Percentiles rank a stretch among this genome's conserved stretches.
phyloP scores from a whole-genome alignment of 257 asterid genomes.

The Echites panduratus region DNA sequence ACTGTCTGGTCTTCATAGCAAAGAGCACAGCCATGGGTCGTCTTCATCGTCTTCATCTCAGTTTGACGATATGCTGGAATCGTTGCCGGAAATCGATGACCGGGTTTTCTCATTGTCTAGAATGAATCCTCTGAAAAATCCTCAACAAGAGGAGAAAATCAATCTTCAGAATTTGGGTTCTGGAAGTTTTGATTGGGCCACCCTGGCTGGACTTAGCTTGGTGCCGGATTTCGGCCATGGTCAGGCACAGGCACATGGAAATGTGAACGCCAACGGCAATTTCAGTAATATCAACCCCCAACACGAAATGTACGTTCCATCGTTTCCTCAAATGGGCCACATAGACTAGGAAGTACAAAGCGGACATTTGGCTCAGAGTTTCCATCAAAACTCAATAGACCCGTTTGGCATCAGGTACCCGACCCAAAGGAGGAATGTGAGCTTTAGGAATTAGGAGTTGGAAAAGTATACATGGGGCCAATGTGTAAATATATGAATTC shows the following conservation, averaged over 20 bases:
- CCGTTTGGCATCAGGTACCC: constrained; percentile 51
- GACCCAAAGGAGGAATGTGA: constrained; percentile 32
- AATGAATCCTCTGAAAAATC: constrained; percentile 31
- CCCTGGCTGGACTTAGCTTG: constrained; percentile 42
- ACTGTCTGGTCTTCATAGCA: constrained; percentile 26
- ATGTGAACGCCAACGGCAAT: constrained; percentile 16
- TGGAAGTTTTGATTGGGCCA: constrained; percentile 73
- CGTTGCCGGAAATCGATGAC: constrained; percentile 57
- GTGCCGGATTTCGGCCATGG: constrained; percentile 27
- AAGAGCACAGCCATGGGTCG: constrained; percentile 52
- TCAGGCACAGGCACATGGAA: constrained; percentile 9
- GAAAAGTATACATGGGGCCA: constrained; percentile 7
- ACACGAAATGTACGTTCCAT: constrained; percentile 30
- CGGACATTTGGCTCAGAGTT: constrained; percentile 22
- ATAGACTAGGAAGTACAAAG: constrained; percentile 51
- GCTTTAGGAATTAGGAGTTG: constrained; percentile 39
- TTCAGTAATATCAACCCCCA: constrained; percentile 4
- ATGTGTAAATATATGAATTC: constrained; percentile 34
- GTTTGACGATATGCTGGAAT: constrained; percentile 57
- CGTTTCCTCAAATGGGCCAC: constrained; percentile 14
- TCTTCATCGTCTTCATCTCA: constrained; percentile 62
- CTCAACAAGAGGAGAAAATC: constrained; percentile 35
- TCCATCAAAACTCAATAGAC: constrained; percentile 26
- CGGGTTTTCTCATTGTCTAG: constrained; percentile 36
- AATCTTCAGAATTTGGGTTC: constrained; percentile 52